Conservation (phyloP, 2,329 filamentous ascomycete genomes). For the Hymenoscyphus fructigenus region DNA sequence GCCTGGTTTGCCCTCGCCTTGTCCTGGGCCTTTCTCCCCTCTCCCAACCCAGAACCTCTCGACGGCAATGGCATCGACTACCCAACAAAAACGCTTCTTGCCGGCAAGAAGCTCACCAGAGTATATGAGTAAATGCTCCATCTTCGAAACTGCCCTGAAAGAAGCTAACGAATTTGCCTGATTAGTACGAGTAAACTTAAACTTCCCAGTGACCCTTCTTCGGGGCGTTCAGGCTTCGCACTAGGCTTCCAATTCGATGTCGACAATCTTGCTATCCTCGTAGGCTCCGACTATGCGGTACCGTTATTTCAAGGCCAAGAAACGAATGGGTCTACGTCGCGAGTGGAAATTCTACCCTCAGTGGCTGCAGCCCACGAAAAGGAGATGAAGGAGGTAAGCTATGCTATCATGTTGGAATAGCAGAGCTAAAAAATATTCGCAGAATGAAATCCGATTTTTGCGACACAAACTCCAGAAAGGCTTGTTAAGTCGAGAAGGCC, state of each 20-base stretch:
- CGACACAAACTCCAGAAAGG: not conserved
- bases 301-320: not conserved
- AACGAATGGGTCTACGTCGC: not conserved
- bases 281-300: not conserved
- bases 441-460: not conserved
- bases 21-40: conserved; percentile 19
- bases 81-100: conserved; percentile 6
- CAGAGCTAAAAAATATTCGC: not conserved
- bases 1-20: conserved; percentile 14
- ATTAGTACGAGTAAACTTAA: not conserved
- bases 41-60: conserved; percentile 8
- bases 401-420: not conserved
- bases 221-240: conserved; percentile 10
- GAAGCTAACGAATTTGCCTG: not conserved
- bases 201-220: not conserved
- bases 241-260: conserved; percentile 13
- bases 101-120: conserved; percentile 16
- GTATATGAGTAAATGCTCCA: conserved; percentile 13
- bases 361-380: not conserved
- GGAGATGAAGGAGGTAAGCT: not conserved
- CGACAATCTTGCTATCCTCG: conserved; percentile 7
- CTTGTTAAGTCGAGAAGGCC: not conserved
- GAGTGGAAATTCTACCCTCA: not conserved
- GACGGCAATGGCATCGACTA: conserved; percentile 10
- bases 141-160: not conserved